Evolutionary conservation across 495 filamentous ascomycete genomes (phyloP).

Genomic region (Podospora australis): DNA sequence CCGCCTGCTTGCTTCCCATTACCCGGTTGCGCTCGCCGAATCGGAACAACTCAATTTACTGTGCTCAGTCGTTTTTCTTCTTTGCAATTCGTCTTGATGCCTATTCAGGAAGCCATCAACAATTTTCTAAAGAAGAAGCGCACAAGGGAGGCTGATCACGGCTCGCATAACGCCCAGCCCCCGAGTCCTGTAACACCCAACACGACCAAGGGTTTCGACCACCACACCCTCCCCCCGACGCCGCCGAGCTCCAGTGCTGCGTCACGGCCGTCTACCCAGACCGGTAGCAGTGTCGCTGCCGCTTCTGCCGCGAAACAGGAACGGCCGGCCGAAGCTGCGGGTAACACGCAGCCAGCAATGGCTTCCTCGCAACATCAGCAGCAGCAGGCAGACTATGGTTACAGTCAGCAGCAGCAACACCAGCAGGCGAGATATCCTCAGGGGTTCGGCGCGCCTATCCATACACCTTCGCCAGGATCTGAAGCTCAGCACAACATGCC

Average conservation of each 20-base stretch:
- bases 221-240: conserved; percentile 13
- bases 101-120: conserved; percentile 50
- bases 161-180: conserved; percentile 52
- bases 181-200: conserved; percentile 54
- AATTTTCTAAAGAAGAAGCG: conserved; percentile 91
- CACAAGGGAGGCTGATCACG: conserved; percentile 67
- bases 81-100: conserved; percentile 47
- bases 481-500: conserved; percentile 50
- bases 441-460: not conserved
- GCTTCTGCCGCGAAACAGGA: conserved; percentile 18
- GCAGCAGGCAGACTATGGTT: conserved; percentile 23
- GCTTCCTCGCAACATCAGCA: conserved; percentile 29
- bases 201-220: conserved; percentile 42
- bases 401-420: conserved; percentile 9
- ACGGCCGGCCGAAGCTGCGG: conserved; percentile 25
- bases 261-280: conserved; percentile 3
- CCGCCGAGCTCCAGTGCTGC: conserved; percentile 20
- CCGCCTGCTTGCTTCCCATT: conserved; percentile 2
- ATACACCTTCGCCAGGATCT: conserved; percentile 31
- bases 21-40: conserved; percentile 16
- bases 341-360: conserved; percentile 34
- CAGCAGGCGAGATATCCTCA: not conserved
- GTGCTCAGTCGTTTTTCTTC: conserved; percentile 18
- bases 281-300: conserved; percentile 1
- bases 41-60: conserved; percentile 13